These are phyloP conservation scores for Spathaspora sp. DNA, from an alignment of 1,139 yeast species.

Conservation along the genomic window DNA sequence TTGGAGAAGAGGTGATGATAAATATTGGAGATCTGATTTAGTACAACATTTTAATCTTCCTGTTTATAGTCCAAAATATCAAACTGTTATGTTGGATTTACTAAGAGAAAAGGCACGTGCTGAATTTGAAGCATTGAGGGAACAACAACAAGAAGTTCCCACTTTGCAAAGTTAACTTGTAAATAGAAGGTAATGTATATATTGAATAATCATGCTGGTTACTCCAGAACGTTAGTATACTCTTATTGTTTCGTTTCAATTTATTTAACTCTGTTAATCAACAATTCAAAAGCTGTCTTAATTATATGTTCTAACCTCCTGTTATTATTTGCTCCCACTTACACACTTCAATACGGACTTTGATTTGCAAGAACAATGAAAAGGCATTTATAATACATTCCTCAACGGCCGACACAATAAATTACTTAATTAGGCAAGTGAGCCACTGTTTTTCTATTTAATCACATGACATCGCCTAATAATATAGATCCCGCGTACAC, in stretches of 20 bases:
- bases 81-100: slow-evolving; percentile 60
- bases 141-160: slow-evolving; percentile 1
- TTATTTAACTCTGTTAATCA: too few species aligned
- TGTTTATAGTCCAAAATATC: slow-evolving; percentile 61
- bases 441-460: too few species aligned
- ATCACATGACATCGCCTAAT: slow-evolving; percentile 16
- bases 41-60: slow-evolving; percentile 64
- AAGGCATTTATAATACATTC: too few species aligned
- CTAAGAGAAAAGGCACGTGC: slow-evolving; percentile 45
- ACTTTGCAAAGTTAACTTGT: slow-evolving; percentile 2
- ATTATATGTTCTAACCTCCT: too few species aligned
- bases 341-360: too few species aligned
- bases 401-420: neutral
- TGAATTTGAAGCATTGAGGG: slow-evolving; percentile 30
- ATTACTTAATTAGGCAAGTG: slow-evolving; percentile 3
- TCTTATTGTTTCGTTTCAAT: too few species aligned
- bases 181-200: neutral
- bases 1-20: slow-evolving; percentile 82
- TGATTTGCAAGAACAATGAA: too few species aligned
- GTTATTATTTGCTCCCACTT: too few species aligned
- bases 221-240: too few species aligned
- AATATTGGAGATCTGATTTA: slow-evolving; percentile 57
- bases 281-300: too few species aligned
- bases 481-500: too few species aligned
- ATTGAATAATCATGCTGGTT: too few species aligned